Conservation (phyloP, 2,329 filamentous ascomycete genomes). For the Aspergillus fumigatiaffinis region DNA sequence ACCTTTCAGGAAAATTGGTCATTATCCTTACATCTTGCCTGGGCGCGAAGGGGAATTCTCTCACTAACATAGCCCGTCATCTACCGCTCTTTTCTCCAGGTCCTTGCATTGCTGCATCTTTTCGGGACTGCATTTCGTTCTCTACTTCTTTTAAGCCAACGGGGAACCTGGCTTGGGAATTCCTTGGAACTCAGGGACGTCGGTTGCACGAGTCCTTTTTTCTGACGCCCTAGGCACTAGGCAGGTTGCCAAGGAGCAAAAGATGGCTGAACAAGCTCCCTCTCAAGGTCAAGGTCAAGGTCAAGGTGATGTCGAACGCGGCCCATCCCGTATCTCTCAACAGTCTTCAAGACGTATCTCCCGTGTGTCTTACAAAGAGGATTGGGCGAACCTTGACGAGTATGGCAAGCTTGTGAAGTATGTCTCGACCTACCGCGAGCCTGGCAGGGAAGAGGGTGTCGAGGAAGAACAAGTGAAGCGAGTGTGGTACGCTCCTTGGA, state of each 20-base stretch:
- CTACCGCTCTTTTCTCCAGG: neutral
- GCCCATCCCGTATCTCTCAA: conserved; percentile 24
- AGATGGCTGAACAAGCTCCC: conserved; percentile 21
- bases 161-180: neutral
- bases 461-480: conserved; percentile 47
- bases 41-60: neutral
- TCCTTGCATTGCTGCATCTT: neutral
- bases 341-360: conserved; percentile 29
- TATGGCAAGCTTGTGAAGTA: conserved; percentile 65
- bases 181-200: conserved; percentile 2
- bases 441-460: conserved; percentile 38
- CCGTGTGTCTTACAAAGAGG: conserved; percentile 31
- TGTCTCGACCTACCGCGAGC: conserved; percentile 63
- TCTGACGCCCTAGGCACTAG: neutral
- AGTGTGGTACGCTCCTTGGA: conserved; percentile 60
- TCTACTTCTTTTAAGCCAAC: neutral
- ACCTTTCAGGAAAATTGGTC: neutral
- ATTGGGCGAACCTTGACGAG: conserved; percentile 49
- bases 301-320: conserved; percentile 15
- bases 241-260: conserved; percentile 6
- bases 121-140: conserved; percentile 1
- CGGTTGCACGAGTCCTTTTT: conserved; percentile 2
- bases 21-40: neutral
- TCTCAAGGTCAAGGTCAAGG: conserved; percentile 15
- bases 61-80: neutral